Evolutionary conservation across 2,329 filamentous ascomycete species (phyloP), one percentile per base, ranked within the genome.

Genomic region (Nothophaeocryptopus gaeumannii): DNA sequence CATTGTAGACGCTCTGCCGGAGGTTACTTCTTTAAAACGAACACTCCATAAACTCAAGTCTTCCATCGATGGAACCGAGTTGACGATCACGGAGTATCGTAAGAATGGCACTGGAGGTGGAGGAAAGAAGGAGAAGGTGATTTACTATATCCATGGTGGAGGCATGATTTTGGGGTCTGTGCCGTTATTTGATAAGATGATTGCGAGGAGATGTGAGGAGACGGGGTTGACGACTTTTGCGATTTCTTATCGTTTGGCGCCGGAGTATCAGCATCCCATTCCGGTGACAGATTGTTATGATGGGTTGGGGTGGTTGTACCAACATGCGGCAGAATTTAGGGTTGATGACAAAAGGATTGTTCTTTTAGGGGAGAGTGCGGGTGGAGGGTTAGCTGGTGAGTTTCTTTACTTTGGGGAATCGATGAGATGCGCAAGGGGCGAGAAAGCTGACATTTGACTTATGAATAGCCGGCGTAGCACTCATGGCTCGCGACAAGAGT

Each of bases 401-500:
- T 47, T 8, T n/a, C 4, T 1, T 15, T n/a, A 3, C 12, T 15
- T 16, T 41, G 10, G 13, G 13, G n/a, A 8, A 13, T 13, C 8
- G 58, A 57, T 12, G 53, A 38, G 9, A 33, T 58, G 20, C 3
- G 20, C 4, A 7, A 4, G 20, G 20, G 20, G 7, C 7, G 20
- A 7, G 4, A 26, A 7, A 26, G 4, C 16, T 39, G n/a, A 39
- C 33, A 26, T 16, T 20, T 20, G 5, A 30, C 20, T 4, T 7
- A 15, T 36, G 14, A 42, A 39, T 36, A 44, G 60, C 57, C n/a
- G 61, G 48, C 5, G 34, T 53, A 5, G 47, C 54, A 9, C 40
- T 64, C 8, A 45, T 58, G 39, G 61, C 61, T n/a, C 54, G 61
- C 9, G 59, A 61, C 36, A 47, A 54, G 16, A 40, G 40, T 2